Percentiles rank a stretch among this genome's conserved stretches.
These are phyloP conservation scores for Colletotrichum sojae DNA, from an alignment of 2,329 filamentous ascomycete genomes.

Conservation along the genomic window DNA sequence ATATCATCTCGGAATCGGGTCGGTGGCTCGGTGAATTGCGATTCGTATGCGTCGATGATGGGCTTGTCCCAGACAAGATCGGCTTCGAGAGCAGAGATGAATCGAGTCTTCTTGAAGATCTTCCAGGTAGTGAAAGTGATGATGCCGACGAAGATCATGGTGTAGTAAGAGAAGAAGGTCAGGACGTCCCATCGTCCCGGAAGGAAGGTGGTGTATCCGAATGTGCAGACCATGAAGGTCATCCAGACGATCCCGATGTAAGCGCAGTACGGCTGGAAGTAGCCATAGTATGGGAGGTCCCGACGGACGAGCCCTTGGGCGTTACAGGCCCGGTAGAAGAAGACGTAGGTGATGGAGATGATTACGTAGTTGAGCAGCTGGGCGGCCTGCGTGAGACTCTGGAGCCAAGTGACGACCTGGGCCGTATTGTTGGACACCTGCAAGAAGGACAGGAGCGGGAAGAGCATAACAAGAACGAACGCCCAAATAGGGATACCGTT, in stretches of 20 bases:
- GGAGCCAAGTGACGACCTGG: constrained; percentile 66
- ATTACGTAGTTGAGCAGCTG: constrained; percentile 65
- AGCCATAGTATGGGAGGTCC: constrained; percentile 69
- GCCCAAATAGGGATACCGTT: constrained; percentile 74
- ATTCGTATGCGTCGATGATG: constrained; percentile 71
- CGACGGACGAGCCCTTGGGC: constrained; percentile 62
- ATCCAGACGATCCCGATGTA: constrained; percentile 61
- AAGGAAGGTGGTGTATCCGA: constrained; percentile 68
- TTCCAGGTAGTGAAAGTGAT: constrained; percentile 74
- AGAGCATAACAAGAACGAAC: constrained; percentile 67
- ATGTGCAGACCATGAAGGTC: constrained; percentile 61
- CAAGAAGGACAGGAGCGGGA: constrained; percentile 68
- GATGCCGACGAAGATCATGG: constrained; percentile 68
- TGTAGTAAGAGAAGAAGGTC: constrained; percentile 68
- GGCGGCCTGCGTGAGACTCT: constrained; percentile 62
- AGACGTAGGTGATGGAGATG: constrained; percentile 70
- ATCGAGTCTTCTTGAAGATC: constrained; percentile 70
- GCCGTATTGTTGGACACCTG: constrained; percentile 64
- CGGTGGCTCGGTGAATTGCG: constrained; percentile 62
- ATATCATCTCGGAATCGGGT: constrained; percentile 71
- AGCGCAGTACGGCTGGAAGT: constrained; percentile 71
- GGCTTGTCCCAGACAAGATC: constrained; percentile 75
- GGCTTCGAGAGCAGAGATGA: constrained; percentile 66
- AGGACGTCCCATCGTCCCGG: constrained; percentile 59
- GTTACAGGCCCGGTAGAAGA: constrained; percentile 68